Conservation (phyloP, 2,329 filamentous ascomycete genomes). For the Helotiales sp. region DNA sequence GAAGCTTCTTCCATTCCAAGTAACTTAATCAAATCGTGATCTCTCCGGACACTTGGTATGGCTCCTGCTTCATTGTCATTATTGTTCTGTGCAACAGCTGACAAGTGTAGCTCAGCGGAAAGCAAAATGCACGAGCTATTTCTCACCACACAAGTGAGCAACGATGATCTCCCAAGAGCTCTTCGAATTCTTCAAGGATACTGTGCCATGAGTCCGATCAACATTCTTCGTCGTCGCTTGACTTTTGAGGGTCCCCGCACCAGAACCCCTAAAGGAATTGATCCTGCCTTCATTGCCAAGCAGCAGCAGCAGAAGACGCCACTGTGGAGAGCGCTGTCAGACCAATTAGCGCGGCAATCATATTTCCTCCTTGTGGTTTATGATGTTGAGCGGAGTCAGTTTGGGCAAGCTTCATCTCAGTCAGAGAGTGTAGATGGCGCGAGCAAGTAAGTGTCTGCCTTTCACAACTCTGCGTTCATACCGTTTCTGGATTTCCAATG, state of each 20-base stretch:
- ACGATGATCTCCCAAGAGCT: conserved; percentile 49
- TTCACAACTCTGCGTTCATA: neutral
- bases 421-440: neutral
- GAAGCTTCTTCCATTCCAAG: too few species aligned
- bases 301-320: conserved; percentile 21
- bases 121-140: conserved; percentile 58
- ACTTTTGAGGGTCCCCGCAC: conserved; percentile 51
- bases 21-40: too few species aligned
- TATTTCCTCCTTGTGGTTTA: conserved; percentile 58
- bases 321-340: conserved; percentile 54
- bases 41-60: too few species aligned
- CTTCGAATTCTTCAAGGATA: conserved; percentile 57
- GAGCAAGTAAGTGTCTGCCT: neutral
- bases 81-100: too few species aligned
- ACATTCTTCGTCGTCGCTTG: conserved; percentile 50
- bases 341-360: conserved; percentile 55
- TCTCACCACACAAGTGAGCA: conserved; percentile 53
- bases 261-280: conserved; percentile 28
- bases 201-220: conserved; percentile 55
- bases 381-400: conserved; percentile 51
- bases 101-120: neutral
- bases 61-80: too few species aligned
- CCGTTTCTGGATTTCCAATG: too few species aligned
- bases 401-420: conserved; percentile 37
- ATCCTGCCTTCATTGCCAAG: conserved; percentile 19